Percentiles rank a stretch among this genome's conserved stretches.
These are phyloP conservation scores for Irpex lacteus DNA, from an alignment of 1,284 basidiomycete genomes.

Conservation along the genomic window DNA sequence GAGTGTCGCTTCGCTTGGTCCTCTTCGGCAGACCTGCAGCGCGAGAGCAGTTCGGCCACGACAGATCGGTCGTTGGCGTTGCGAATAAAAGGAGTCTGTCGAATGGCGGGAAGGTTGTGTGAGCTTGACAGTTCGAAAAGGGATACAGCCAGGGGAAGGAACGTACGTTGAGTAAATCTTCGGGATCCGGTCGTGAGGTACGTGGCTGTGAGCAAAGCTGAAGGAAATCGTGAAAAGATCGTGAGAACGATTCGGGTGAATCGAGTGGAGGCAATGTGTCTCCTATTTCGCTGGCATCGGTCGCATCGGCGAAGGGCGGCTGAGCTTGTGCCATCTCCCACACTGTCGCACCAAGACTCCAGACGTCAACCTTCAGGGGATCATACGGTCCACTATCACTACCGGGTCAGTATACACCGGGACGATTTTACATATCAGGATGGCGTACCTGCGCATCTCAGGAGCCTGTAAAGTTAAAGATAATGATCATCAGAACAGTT, in stretches of 20 bases:
- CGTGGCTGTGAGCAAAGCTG: constrained; percentile 61
- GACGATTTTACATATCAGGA: not conserved
- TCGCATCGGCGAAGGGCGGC: constrained; percentile 67
- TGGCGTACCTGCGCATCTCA: constrained; percentile 59
- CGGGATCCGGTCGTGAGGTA: constrained; percentile 51
- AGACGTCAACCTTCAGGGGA: constrained; percentile 72
- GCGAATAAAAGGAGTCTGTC: constrained; percentile 59
- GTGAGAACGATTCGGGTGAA: constrained; percentile 59
- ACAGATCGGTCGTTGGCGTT: constrained; percentile 66
- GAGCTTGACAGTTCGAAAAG: not conserved
- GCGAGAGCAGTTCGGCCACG: constrained; percentile 60
- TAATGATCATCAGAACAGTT: constrained; percentile 6
- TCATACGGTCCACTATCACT: constrained; percentile 60
- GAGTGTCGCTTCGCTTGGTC: constrained; percentile 39
- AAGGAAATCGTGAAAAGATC: constrained; percentile 73
- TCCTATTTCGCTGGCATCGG: constrained; percentile 43
- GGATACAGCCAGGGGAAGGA: not conserved
- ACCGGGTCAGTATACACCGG: not conserved
- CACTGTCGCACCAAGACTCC: constrained; percentile 78
- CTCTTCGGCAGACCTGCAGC: constrained; percentile 68
- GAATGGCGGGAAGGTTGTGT: not conserved
- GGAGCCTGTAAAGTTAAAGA: constrained; percentile 42
- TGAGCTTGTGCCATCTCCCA: constrained; percentile 77
- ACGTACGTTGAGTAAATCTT: constrained; percentile 59
- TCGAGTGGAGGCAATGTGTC: constrained; percentile 63